phyloP scores from a whole-genome alignment of 106 monocot genomes.

The Platanthera zijinensis region DNA sequence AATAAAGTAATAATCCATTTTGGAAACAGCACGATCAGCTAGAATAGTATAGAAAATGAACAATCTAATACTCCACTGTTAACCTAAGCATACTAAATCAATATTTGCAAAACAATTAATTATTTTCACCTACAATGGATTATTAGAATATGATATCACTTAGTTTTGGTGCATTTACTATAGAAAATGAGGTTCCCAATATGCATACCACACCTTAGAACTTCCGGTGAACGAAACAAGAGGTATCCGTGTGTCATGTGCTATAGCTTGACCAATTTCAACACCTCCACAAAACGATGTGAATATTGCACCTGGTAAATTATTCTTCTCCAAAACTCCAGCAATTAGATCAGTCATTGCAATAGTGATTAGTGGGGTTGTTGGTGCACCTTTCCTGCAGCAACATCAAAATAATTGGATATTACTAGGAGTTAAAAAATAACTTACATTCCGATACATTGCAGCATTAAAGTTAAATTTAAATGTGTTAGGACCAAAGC shows the following conservation, averaged over 20 bases:
- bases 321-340: slow-evolving; percentile 84
- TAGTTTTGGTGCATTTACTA: too few species aligned
- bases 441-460: neutral
- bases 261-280: slow-evolving; percentile 89
- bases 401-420: neutral
- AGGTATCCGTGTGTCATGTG: slow-evolving; percentile 65
- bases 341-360: slow-evolving; percentile 85
- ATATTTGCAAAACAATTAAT: neutral
- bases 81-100: neutral
- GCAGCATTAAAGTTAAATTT: neutral
- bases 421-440: neutral
- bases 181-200: neutral
- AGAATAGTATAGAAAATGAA: neutral
- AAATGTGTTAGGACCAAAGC: neutral
- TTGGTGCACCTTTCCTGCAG: slow-evolving; percentile 96
- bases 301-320: slow-evolving; percentile 89
- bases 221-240: slow-evolving; percentile 96
- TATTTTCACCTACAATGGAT: neutral
- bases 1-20: neutral
- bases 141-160: neutral
- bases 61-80: neutral
- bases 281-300: slow-evolving; percentile 90
- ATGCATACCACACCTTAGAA: slow-evolving; percentile 45
- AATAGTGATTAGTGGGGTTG: slow-evolving; percentile 87
- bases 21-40: neutral